These are phyloP conservation scores for Kodamaea jinghongensis DNA, from an alignment of 805 yeast genomes.

Conservation along the genomic window DNA sequence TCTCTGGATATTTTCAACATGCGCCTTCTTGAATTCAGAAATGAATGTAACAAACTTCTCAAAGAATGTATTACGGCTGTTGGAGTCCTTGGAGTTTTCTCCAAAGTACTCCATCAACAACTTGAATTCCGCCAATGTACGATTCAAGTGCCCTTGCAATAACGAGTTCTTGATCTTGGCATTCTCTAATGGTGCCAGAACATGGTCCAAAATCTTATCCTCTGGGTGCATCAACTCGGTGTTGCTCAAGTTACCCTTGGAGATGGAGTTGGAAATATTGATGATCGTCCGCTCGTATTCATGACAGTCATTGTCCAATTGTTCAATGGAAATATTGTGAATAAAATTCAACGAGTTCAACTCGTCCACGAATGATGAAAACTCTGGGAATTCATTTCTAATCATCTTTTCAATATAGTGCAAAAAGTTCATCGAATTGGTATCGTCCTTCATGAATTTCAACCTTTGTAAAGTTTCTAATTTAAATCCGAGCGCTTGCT, in stretches of 20 bases:
- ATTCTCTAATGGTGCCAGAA: slow-evolving; percentile 65
- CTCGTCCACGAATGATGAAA: slow-evolving; percentile 73
- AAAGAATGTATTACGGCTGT: slow-evolving; percentile 68
- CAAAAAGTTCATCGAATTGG: slow-evolving; percentile 81
- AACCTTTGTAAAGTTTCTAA: slow-evolving; percentile 85
- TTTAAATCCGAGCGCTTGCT: slow-evolving; percentile 91
- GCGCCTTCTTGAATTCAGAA: slow-evolving; percentile 74
- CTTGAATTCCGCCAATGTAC: slow-evolving; percentile 64
- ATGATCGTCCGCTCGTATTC: slow-evolving; percentile 58
- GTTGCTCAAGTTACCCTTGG: slow-evolving; percentile 83
- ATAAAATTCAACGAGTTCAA: slow-evolving; percentile 55
- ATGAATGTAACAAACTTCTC: slow-evolving; percentile 77
- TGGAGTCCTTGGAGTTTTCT: slow-evolving; percentile 75
- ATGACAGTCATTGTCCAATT: slow-evolving; percentile 67
- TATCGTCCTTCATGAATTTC: slow-evolving; percentile 85
- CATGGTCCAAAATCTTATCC: slow-evolving; percentile 64
- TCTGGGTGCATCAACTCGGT: slow-evolving; percentile 76
- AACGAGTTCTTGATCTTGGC: slow-evolving; percentile 71
- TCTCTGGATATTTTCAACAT: slow-evolving; percentile 67
- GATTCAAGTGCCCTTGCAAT: slow-evolving; percentile 59
- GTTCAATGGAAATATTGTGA: slow-evolving; percentile 78
- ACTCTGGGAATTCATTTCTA: slow-evolving; percentile 80
- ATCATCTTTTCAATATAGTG: slow-evolving; percentile 90
- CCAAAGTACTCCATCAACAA: slow-evolving; percentile 81
- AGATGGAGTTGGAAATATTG: slow-evolving; percentile 71